Evolutionary conservation across 1,284 basidiomycete genomes (phyloP), one percentile per base, ranked within the genome.

Genomic region (Phylloporus sp.): DNA sequence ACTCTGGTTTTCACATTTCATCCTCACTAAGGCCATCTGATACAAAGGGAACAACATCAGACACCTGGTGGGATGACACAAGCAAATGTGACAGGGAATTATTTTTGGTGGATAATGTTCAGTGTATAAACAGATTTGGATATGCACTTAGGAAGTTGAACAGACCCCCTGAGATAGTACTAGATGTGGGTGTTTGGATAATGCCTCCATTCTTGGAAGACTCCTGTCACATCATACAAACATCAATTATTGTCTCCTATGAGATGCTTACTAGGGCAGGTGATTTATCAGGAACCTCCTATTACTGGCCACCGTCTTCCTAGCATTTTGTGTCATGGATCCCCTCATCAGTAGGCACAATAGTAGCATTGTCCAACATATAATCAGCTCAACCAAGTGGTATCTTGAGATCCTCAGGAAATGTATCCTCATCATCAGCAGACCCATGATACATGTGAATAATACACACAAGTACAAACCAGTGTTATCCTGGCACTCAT

Each of bases 351-450:
- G 75, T 52, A 27, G 67, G 32, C 29, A 63, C 52, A 29, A 70
- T 64, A 65, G 70, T 41, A 65, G 75, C 20, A 73, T 74, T 79
- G 72, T 89, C 87, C 68, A 89, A 77, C 64, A 93, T 78, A 71
- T 86, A 80, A 69, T 87, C 84, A 20, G 92, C 86, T 70, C 92
- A 83, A 14, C 86, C 92, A 63, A 91, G 78, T 37, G 93, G 90
- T n/a, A 77, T 76, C 72, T 82, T 86, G 65, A 94, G 82, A 70
- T 89, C 88, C 56, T 84, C 82, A 37, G 91, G 91, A 41, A 93
- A 80, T 45, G 81, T 78, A 57, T 89, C 88, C 71, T 64, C 71
- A 5, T 78, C 75, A n/a, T 77, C 72, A 41, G 63, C 57, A 23
- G 63, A 74, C 66, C 78, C 78, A 49, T 62, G 23, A 5, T 25